Evolutionary conservation across 2,329 filamentous ascomycete genomes (phyloP).

Genomic region (Beauveria scarabaeidicola): DNA sequence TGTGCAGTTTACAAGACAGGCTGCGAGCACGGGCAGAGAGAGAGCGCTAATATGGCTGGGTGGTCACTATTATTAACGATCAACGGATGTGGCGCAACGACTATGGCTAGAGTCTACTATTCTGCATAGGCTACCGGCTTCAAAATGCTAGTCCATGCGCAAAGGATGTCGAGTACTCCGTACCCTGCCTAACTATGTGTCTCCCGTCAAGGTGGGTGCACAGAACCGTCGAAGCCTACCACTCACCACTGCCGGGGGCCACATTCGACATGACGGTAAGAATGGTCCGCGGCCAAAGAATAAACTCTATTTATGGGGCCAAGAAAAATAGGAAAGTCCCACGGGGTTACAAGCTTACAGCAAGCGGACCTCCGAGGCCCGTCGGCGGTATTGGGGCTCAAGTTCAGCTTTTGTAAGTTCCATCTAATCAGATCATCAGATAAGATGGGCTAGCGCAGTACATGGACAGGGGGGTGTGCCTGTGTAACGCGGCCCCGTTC

Average conservation of each 20-base stretch:
- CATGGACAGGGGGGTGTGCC: not conserved
- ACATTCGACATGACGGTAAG: not conserved
- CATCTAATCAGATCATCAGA: conserved; percentile 39
- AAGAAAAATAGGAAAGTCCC: not conserved
- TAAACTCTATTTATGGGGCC: not conserved
- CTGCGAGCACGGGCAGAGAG: not conserved
- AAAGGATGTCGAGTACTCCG: not conserved
- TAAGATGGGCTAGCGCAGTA: conserved; percentile 25
- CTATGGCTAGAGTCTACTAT: not conserved
- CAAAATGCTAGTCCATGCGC: not conserved
- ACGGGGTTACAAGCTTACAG: not conserved
- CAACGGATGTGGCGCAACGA: not conserved
- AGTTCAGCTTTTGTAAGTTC: not conserved
- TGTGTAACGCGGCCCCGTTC: not conserved
- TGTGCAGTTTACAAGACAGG: not conserved
- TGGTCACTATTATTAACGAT: not conserved
- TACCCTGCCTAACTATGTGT: not conserved
- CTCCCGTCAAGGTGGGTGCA: not conserved
- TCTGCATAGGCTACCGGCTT: not conserved
- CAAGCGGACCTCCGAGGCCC: conserved; percentile 9
- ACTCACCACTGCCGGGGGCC: not conserved
- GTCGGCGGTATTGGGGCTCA: conserved; percentile 1
- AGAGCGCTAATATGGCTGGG: not conserved
- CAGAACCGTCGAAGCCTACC: not conserved
- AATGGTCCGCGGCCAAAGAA: not conserved